Evolutionary conservation across 2,329 filamentous ascomycete genomes (phyloP).

Genomic region (Teratosphaeria gauchensis): DNA sequence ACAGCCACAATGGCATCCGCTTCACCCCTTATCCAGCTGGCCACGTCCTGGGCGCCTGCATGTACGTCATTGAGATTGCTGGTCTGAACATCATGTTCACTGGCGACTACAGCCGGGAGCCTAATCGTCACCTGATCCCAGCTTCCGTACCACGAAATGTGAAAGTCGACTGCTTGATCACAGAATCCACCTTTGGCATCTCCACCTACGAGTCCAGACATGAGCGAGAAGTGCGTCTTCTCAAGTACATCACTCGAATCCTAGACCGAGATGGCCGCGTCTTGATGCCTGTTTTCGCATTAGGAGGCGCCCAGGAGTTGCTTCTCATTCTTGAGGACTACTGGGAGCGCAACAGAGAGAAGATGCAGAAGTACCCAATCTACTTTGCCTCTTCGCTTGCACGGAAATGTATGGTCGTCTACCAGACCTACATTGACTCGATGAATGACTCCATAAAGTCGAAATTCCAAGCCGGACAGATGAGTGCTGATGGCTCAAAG

Average conservation of each 20-base stretch:
- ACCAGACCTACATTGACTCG: conserved; percentile 93
- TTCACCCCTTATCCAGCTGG: conserved; percentile 96
- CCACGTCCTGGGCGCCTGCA: conserved; percentile 94
- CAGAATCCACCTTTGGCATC: conserved; percentile 94
- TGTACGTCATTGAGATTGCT: conserved; percentile 97
- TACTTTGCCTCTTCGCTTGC: conserved; percentile 96
- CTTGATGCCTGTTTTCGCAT: conserved; percentile 87
- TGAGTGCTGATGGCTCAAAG: conserved; percentile 52
- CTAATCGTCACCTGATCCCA: conserved; percentile 90
- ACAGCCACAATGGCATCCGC: conserved; percentile 90
- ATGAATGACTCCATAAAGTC: conserved; percentile 99
- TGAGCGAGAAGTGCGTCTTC: conserved; percentile 84
- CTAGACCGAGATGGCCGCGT: conserved; percentile 87
- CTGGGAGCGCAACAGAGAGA: conserved; percentile 71
- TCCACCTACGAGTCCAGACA: conserved; percentile 84
- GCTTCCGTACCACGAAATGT: conserved; percentile 80
- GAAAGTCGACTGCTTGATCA: conserved; percentile 93
- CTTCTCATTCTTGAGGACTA: conserved; percentile 94
- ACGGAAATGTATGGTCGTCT: conserved; percentile 95
- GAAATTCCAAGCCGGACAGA: conserved; percentile 65
- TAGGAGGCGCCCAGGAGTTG: conserved; percentile 87
- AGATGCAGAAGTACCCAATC: conserved; percentile 84
- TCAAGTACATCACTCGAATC: conserved; percentile 89
- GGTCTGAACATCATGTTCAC: conserved; percentile 96
- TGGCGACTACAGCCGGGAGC: conserved; percentile 91